Evolutionary conservation across 2,329 filamentous ascomycete species (phyloP), one percentile per base, ranked within the genome.

Genomic region (Colletotrichum orbiculare): DNA sequence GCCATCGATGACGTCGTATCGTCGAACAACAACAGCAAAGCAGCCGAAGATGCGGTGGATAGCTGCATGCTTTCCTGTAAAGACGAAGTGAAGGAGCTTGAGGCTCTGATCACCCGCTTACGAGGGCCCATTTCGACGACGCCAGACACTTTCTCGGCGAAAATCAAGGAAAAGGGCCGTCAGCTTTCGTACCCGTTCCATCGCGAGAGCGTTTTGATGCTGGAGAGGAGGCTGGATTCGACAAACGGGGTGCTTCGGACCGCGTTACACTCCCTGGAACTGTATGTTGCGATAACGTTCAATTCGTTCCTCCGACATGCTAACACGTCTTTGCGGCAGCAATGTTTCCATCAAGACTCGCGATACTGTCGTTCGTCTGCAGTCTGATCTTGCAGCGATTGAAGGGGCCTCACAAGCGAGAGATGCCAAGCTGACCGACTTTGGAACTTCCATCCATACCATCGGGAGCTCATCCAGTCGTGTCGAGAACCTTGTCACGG

Each of bases 71-170:
- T 15, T 11, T 39, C 54, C 8, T 11, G 6, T 11, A 13, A 6
- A 15, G 15, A 35, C 10, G 54, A 58, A 7, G 13, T 58, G 10
- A 42, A 17, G 8, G 35, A 37, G 0, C 6, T 58, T 17, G 43
- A 41, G 11, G 33, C 11, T 0, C 8, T 57, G 0, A 25, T 41
- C n/a, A 11, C 34, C 0, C 6, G 43, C 2, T 11, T 57, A 0
- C 42, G 34, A 57, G 37, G 17, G 5, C 9, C 43, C 2, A 25
- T 25, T 5, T 1, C 4, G 9, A 0, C 43, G 4, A 9, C 34
- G 1, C 3, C 15, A 33, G 13, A n/a, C 12, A 42, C 54, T 3
- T 5, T 57, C 2, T 56, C 42, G 9, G 42, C 34, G 2, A 56
- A n/a, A 2, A 2, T 12, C 4, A 46, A n/a, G 3, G 4, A n/a